Conservation (phyloP, 1,284 basidiomycete genomes). For the Trametes polyzona region DNA sequence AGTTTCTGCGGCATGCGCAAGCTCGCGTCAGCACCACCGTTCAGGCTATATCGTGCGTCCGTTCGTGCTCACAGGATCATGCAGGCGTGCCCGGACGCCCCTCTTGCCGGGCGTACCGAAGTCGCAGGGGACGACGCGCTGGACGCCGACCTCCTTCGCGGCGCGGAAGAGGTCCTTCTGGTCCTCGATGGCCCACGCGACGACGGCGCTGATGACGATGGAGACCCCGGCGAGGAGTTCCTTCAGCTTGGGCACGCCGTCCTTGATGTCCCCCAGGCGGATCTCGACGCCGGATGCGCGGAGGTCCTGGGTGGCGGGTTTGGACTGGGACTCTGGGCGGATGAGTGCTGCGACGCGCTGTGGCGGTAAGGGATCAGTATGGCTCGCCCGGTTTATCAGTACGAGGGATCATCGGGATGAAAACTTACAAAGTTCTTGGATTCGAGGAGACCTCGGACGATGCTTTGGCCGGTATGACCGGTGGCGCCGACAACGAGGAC, state of each 20-base stretch:
- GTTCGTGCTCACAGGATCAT: slow-evolving; percentile 25
- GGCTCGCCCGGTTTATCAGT: too few species aligned
- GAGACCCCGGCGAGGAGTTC: slow-evolving; percentile 20
- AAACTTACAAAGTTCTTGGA: slow-evolving; percentile 24
- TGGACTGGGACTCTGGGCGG: slow-evolving; percentile 12
- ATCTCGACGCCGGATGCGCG: slow-evolving; percentile 19
- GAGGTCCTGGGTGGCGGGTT: slow-evolving; percentile 11
- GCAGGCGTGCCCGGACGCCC: slow-evolving; percentile 8
- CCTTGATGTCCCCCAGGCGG: slow-evolving; percentile 17
- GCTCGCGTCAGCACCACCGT: too few species aligned
- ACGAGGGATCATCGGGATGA: too few species aligned
- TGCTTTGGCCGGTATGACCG: slow-evolving; percentile 23
- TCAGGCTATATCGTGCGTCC: too few species aligned
- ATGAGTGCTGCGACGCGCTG: slow-evolving; percentile 18
- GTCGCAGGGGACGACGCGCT: slow-evolving; percentile 22
- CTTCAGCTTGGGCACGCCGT: slow-evolving; percentile 15
- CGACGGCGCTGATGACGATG: slow-evolving; percentile 19
- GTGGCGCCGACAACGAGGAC: slow-evolving; percentile 29
- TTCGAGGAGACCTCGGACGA: slow-evolving; percentile 20
- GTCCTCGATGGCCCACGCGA: not conserved
- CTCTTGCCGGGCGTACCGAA: slow-evolving; percentile 11
- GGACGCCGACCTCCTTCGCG: slow-evolving; percentile 20
- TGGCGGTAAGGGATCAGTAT: too few species aligned
- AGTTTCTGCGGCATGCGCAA: slow-evolving; percentile 25
- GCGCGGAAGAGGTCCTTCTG: slow-evolving; percentile 25